Conservation (phyloP, 2,329 filamentous ascomycete genomes). For the Colletotrichum graminicola region DNA sequence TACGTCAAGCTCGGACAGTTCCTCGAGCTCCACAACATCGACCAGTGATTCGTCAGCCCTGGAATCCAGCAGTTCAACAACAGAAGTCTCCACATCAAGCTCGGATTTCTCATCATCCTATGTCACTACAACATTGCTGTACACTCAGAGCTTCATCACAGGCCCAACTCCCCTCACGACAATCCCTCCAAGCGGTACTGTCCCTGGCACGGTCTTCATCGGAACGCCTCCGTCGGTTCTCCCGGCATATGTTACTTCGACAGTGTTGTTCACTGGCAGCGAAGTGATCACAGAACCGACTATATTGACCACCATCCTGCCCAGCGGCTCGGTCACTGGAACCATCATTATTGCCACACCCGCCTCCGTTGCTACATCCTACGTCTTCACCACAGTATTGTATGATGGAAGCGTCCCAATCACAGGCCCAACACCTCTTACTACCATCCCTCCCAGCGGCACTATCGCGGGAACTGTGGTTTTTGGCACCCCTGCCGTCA, state of each 20-base stretch:
- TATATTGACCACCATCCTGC: slow-evolving; percentile 14
- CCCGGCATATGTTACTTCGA: slow-evolving; percentile 10
- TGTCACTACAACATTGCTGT: slow-evolving; percentile 9
- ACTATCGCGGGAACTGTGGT: slow-evolving; percentile 2
- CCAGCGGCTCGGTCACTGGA: slow-evolving; percentile 25
- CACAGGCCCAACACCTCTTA: slow-evolving; percentile 3
- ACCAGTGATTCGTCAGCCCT: background rate
- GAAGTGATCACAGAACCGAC: slow-evolving; percentile 16
- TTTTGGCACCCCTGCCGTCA: background rate
- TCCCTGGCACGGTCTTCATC: slow-evolving; percentile 7
- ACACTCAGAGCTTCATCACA: slow-evolving; percentile 7
- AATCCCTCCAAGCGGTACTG: slow-evolving; percentile 15
- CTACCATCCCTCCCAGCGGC: background rate
- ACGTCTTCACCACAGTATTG: slow-evolving; percentile 21
- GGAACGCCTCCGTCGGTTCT: slow-evolving; percentile 10
- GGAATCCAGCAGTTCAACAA: background rate
- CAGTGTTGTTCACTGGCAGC: slow-evolving; percentile 8
- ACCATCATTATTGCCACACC: slow-evolving; percentile 29
- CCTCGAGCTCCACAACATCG: background rate
- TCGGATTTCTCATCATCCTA: background rate
- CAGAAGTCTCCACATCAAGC: background rate
- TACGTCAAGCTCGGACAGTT: background rate
- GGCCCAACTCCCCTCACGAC: slow-evolving; percentile 18
- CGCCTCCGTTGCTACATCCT: slow-evolving; percentile 22
- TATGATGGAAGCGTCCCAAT: slow-evolving; percentile 17